Conservation (phyloP, 805 yeast species). For the Monosporozyma servazzii region DNA sequence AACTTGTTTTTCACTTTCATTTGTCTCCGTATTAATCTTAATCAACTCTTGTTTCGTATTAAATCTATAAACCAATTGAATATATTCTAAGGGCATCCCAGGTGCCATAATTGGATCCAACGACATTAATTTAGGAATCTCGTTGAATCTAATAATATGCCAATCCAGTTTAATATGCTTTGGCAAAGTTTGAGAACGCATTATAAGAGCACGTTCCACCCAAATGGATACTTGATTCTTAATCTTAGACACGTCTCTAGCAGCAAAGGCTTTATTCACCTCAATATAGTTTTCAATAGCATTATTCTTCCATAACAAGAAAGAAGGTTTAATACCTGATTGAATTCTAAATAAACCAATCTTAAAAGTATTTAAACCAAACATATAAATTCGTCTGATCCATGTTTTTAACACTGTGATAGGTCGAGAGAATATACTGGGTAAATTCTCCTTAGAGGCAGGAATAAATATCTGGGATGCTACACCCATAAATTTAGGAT, state of each 20-base stretch:
- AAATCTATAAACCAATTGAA: slow-evolving; percentile 55
- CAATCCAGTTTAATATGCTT: slow-evolving; percentile 53
- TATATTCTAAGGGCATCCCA: slow-evolving; percentile 42
- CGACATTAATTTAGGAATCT: slow-evolving; percentile 61
- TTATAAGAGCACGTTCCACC: slow-evolving; percentile 49
- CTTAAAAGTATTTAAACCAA: slow-evolving; percentile 62
- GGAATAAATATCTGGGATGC: slow-evolving; percentile 43
- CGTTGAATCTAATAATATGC: slow-evolving; percentile 64
- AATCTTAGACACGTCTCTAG: slow-evolving; percentile 39
- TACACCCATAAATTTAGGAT: slow-evolving; percentile 35
- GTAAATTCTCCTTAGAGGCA: slow-evolving; percentile 38
- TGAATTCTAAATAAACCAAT: slow-evolving; percentile 60
- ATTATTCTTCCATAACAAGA: slow-evolving; percentile 72
- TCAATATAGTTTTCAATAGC: slow-evolving; percentile 71
- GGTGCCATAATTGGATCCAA: slow-evolving; percentile 60
- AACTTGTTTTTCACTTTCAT: slow-evolving; percentile 38
- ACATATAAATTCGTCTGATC: slow-evolving; percentile 49
- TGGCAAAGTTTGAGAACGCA: slow-evolving; percentile 50
- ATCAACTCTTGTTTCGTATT: slow-evolving; percentile 53
- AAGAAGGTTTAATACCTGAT: slow-evolving; percentile 57
- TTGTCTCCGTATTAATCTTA: slow-evolving; percentile 37
- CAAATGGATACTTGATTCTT: slow-evolving; percentile 45
- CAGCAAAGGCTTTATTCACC: slow-evolving; percentile 76
- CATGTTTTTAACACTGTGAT: slow-evolving; percentile 36
- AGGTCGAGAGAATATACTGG: slow-evolving; percentile 37